These are phyloP conservation scores for Lumnitzera racemosa DNA, from an alignment of 345 rosid genomes.

Conservation along the genomic window DNA sequence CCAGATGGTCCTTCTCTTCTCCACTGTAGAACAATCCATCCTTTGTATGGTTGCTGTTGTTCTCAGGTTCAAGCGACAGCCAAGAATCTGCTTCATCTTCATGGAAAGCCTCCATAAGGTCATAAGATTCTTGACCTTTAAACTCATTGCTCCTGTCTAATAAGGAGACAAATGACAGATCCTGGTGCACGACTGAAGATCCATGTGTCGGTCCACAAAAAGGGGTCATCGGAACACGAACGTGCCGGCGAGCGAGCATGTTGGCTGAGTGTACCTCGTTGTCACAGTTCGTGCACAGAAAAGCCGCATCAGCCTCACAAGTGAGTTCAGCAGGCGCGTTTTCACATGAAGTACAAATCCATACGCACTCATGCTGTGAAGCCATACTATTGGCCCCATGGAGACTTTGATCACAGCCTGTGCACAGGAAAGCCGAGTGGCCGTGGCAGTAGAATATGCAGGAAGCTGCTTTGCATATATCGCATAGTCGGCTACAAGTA, in stretches of 20 bases:
- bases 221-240: constrained; percentile 15
- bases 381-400: constrained; percentile 10
- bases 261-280: constrained; percentile 22
- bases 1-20: constrained; percentile 10
- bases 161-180: constrained; percentile 1
- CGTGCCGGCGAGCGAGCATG: constrained; percentile 11
- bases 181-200: constrained; percentile 1
- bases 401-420: constrained; percentile 15
- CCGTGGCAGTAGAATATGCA: constrained; percentile 22
- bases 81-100: constrained; percentile 23
- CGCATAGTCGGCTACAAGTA: constrained; percentile 16
- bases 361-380: constrained; percentile 21
- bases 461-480: constrained; percentile 20
- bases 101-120: background rate
- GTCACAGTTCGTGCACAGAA: constrained; percentile 21
- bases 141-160: constrained; percentile 6
- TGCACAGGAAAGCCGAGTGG: constrained; percentile 23
- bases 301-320: constrained; percentile 33
- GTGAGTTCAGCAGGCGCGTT: constrained; percentile 24
- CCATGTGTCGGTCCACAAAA: constrained; percentile 1
- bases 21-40: constrained; percentile 12
- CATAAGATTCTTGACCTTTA: background rate
- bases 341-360: constrained; percentile 20
- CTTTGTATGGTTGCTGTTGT: constrained; percentile 6
- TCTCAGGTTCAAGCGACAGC: constrained; percentile 22